Evolutionary conservation across 2,329 filamentous ascomycete species (phyloP).

Genomic region (Madurella fahalii): DNA sequence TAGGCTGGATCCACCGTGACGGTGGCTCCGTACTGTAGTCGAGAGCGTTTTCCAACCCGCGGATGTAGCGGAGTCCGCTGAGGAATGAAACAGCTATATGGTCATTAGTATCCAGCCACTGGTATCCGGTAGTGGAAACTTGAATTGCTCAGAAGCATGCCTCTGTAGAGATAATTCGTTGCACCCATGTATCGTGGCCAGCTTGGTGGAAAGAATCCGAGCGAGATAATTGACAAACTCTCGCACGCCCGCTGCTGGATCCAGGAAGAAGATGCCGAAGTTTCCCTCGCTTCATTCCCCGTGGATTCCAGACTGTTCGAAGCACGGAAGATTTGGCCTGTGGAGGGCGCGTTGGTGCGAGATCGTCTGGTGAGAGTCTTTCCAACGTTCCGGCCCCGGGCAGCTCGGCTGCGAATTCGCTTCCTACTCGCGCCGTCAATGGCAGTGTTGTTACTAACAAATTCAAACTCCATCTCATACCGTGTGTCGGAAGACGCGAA

Average conservation of each 20-base stretch:
- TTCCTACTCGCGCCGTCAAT: neutral
- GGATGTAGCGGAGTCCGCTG: conserved; percentile 2
- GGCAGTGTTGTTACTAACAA: conserved; percentile 4
- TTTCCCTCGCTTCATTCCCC: no score
- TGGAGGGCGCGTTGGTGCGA: neutral
- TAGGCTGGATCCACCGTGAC: neutral
- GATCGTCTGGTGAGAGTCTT: conserved; percentile 9
- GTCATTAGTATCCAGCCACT: no score
- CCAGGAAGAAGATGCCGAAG: no score
- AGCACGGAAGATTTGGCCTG: no score
- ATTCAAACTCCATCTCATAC: conserved; percentile 9
- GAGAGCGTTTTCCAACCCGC: conserved; percentile 3
- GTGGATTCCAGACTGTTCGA: no score
- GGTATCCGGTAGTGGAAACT: no score
- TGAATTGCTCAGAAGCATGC: no score
- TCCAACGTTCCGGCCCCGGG: conserved; percentile 9
- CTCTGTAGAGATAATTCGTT: no score
- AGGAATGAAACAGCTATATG: conserved; percentile 3
- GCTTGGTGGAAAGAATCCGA: no score
- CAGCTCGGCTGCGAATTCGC: conserved; percentile 12
- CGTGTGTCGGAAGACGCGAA: no score
- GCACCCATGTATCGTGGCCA: no score
- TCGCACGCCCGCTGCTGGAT: neutral
- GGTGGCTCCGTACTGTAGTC: conserved; percentile 2
- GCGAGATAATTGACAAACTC: neutral